Percentiles rank a stretch among this genome's conserved stretches.
Conservation (phyloP, 2,329 filamentous ascomycete species). For the Talaromyces piceae region DNA sequence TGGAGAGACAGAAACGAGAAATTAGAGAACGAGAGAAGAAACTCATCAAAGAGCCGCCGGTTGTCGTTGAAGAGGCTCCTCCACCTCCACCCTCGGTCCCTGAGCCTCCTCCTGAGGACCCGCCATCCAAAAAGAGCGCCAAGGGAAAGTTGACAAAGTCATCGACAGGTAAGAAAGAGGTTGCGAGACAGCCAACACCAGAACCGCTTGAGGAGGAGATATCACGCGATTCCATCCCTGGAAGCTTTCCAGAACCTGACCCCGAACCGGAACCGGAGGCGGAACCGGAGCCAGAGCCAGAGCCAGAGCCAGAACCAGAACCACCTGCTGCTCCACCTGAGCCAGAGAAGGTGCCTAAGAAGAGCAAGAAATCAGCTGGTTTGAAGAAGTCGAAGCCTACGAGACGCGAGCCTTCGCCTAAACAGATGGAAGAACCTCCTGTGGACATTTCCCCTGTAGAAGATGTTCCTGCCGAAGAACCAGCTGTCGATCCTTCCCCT, state of each 20-base stretch:
- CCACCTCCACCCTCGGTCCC: slow-evolving; percentile 27
- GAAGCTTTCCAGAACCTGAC: slow-evolving; percentile 48
- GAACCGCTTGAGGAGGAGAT: slow-evolving; percentile 15
- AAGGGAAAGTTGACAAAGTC: slow-evolving; percentile 20
- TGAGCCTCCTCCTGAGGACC: slow-evolving; percentile 19
- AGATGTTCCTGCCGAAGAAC: slow-evolving; percentile 18
- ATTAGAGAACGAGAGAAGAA: slow-evolving; percentile 29
- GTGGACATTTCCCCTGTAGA: slow-evolving; percentile 13
- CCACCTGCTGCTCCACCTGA: slow-evolving; percentile 22
- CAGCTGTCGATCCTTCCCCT: slow-evolving; percentile 14
- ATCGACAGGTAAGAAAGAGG: slow-evolving; percentile 38
- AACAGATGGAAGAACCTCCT: slow-evolving; percentile 12
- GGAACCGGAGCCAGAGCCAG: slow-evolving; percentile 29
- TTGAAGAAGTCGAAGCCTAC: slow-evolving; percentile 17
- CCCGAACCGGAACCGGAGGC: slow-evolving; percentile 28
- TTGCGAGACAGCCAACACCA: slow-evolving; percentile 15
- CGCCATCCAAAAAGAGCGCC: slow-evolving; percentile 13
- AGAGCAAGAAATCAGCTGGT: slow-evolving; percentile 21
- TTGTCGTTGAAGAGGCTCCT: slow-evolving; percentile 21
- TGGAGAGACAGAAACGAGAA: slow-evolving; percentile 37
- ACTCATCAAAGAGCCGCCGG: slow-evolving; percentile 26
- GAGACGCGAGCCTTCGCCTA: slow-evolving; percentile 14
- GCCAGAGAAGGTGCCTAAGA: slow-evolving; percentile 34
- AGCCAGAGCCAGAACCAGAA: slow-evolving; percentile 36
- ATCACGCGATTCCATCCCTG: slow-evolving; percentile 40